Base-by-base conservation (phyloP, 371 early-diverging fungal species). In the Massospora cicadina region DNA sequence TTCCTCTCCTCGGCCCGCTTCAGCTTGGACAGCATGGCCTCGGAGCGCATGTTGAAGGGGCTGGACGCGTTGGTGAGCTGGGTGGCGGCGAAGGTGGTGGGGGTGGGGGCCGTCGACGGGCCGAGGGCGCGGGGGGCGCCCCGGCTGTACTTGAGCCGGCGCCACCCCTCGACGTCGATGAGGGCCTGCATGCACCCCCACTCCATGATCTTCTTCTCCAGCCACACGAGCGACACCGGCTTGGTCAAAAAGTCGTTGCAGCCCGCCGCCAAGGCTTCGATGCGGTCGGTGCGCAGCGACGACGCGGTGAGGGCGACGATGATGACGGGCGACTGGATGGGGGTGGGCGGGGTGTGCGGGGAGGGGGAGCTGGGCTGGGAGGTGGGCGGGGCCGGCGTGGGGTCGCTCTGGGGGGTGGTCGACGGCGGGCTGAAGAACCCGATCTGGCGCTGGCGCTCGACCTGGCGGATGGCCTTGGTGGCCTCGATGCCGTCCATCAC, bases 151-250 rank as follows among this genome's bases (percentile, higher is more conserved):
- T 64, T 64, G 57, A 54, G 54, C 60, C 76, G 80, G 57, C 80
- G 75, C 86, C 88, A 89, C 17, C 86, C 84, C 58, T 87, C 86
- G 68, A 88, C 83, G 72, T 91, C 90, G 64, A 92, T 90, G 57
- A 92, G 71, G 0, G 90, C 89, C 69, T 92, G 92, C 87, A 92
- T 92, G 63, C 87, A 85, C 2, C 90, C 92, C 92, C 92, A 92
- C 69, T 92, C 92, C 60, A 84, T 79, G 62, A 90, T 88, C 75
- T 90, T 90, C 66, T 83, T 79, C 67, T 85, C 86, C 5, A 92
- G 71, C 92, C 92, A 92, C 31, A 80, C 78, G 23, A 88, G 71
- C 65, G 83, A 84, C 17, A 90, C 84, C 0, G 93, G 93, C 67
- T 92, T 90, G 21, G 86, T 89, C 66, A 92, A 68, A 68, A 88